phyloP scores from a whole-genome alignment of 805 yeast species.

The Suhomyces tanzawaensis region DNA sequence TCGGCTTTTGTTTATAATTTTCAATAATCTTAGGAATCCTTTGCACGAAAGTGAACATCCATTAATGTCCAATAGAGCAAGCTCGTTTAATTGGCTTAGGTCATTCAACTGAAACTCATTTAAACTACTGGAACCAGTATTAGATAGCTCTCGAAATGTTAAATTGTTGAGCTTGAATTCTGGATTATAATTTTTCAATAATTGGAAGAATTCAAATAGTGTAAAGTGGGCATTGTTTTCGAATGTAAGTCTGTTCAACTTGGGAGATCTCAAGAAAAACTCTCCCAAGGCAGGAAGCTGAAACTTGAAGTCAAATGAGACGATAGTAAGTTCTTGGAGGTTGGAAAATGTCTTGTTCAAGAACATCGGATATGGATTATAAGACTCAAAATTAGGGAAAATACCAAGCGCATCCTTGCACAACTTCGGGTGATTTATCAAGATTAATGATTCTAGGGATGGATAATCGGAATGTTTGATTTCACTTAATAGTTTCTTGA shows the following conservation, averaged over 20 bases:
- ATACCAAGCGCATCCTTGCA: slow-evolving; percentile 10
- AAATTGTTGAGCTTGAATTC: slow-evolving; percentile 23
- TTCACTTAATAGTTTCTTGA: slow-evolving; percentile 6
- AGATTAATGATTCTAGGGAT: slow-evolving; percentile 17
- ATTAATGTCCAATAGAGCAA: slow-evolving; percentile 30
- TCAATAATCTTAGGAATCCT: slow-evolving; percentile 12
- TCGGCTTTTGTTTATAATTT: slow-evolving; percentile 5
- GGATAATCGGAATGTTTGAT: slow-evolving; percentile 2
- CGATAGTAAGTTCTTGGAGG: slow-evolving; percentile 25
- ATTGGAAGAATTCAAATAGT: slow-evolving; percentile 25
- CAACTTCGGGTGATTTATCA: slow-evolving; percentile 28
- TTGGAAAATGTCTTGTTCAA: slow-evolving; percentile 19
- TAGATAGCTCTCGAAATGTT: slow-evolving; percentile 29
- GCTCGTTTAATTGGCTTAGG: slow-evolving; percentile 20
- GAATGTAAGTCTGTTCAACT: slow-evolving; percentile 22
- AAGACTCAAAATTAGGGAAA: slow-evolving; percentile 15
- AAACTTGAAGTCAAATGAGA: slow-evolving; percentile 31
- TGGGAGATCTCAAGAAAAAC: slow-evolving; percentile 18
- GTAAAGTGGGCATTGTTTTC: slow-evolving; percentile 34
- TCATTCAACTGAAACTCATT: slow-evolving; percentile 24
- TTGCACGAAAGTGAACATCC: slow-evolving; percentile 11
- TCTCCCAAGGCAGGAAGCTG: slow-evolving; percentile 26
- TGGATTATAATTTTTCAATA: slow-evolving; percentile 29
- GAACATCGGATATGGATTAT: slow-evolving; percentile 26
- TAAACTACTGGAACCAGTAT: slow-evolving; percentile 21